Percentiles rank a stretch among this genome's conserved stretches.
phyloP scores from a whole-genome alignment of 2,329 filamentous ascomycete genomes.

The Botrytis galanthina region DNA sequence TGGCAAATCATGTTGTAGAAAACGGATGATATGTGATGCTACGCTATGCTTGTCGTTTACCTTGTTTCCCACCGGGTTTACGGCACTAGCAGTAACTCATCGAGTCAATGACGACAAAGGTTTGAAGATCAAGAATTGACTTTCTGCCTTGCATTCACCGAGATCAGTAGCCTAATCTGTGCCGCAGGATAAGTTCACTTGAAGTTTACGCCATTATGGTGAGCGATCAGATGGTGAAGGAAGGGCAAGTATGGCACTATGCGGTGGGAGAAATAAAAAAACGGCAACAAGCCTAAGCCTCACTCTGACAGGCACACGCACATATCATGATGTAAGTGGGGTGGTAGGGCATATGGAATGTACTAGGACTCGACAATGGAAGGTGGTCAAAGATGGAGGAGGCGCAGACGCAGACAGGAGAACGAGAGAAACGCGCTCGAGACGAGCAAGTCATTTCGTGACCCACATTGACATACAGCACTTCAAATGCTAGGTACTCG shows the following conservation, averaged over 20 bases:
- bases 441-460: not conserved
- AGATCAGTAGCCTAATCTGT: not conserved
- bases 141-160: not conserved
- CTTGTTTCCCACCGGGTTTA: not conserved
- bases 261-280: not conserved
- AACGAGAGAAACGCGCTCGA: not conserved
- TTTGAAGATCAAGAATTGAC: not conserved
- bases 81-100: not conserved
- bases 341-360: not conserved
- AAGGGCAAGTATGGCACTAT: not conserved
- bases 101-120: not conserved
- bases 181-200: not conserved
- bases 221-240: not conserved
- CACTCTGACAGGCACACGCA: not conserved
- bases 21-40: not conserved
- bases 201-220: not conserved
- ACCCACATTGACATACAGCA: not conserved
- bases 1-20: not conserved
- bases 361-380: not conserved
- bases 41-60: not conserved
- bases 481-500: not conserved
- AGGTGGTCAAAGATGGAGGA: not conserved
- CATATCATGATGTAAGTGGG: not conserved
- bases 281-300: not conserved
- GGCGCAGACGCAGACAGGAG: slow-evolving; percentile 2